Evolutionary conservation across 495 filamentous ascomycete genomes (phyloP), one percentile per base, ranked within the genome.

Genomic region (Penicillium argentinense): DNA sequence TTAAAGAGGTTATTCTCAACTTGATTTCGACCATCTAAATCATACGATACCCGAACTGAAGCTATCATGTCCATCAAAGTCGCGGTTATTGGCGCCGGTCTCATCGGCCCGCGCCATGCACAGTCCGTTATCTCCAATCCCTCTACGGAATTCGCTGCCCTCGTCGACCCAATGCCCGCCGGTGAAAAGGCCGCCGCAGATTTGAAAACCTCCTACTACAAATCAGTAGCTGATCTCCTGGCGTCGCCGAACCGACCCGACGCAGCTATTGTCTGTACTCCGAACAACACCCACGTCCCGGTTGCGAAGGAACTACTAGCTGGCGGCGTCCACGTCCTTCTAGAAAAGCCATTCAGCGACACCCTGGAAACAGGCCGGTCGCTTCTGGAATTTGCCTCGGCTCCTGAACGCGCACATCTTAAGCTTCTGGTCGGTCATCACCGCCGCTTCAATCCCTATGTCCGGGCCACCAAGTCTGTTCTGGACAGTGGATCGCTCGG

Each of bases 251-350:
- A 57, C 23, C 54, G 47, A 7, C 77, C 77, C 9, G 68, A 82
- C 28, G 80, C 76, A 24, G 80, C 79, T 12, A 78, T 83, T 19
- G 69, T 83, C 42, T 80, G 76, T 63, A 83, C 79, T 1, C 80
- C 81, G 4, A 85, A 83, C 48, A 63, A 74, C 55, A 78, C 74
- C 1, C 80, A 83, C 51, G 78, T 80, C 16, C 45, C 71, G 9
- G 47, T 82, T 11, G 59, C 77, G 4, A 71, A 73, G 16, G 66
- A 77, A 29, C 70, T 82, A 9, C 66, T 81, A 11, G 50, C 65
- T 0, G 67, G 56, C 9, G 75, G 72, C 1, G 63, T 83, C 28
- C 74, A 80, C 51, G 64, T 82, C 13, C 67, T 85, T 16, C 67
- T 83, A 26, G 80, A 83, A 55, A 83, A 83, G 43, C 80, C 80